Evolutionary conservation across 2,329 filamentous ascomycete genomes (phyloP).

Genomic region (Pseudogymnoascus destructans): DNA sequence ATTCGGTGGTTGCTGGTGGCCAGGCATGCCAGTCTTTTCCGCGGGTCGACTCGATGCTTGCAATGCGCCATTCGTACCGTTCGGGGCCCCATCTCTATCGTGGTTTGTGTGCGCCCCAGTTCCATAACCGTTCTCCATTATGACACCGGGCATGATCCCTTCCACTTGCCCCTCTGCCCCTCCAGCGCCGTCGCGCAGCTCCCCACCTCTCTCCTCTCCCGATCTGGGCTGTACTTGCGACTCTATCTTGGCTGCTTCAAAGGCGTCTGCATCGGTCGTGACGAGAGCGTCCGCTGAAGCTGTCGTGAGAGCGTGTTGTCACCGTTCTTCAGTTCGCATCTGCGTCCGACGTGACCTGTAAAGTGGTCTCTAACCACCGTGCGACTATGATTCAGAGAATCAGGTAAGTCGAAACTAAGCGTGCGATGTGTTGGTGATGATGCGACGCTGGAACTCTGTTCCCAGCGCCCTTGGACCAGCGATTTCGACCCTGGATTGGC

Average conservation of each 20-base stretch:
- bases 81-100: slow-evolving; percentile 35
- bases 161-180: slow-evolving; percentile 16
- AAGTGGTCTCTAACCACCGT: neutral
- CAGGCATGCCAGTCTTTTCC: slow-evolving; percentile 15
- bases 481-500: slow-evolving; percentile 4
- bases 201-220: slow-evolving; percentile 22
- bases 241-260: slow-evolving; percentile 26
- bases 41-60: slow-evolving; percentile 18
- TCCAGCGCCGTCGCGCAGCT: slow-evolving; percentile 19
- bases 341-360: neutral
- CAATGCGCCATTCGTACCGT: slow-evolving; percentile 32
- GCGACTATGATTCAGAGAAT: slow-evolving; percentile 1
- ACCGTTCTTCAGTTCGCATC: neutral
- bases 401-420: neutral
- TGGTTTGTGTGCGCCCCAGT: slow-evolving; percentile 43
- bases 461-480: neutral
- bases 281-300: slow-evolving; percentile 1
- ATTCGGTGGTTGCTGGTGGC: slow-evolving; percentile 19
- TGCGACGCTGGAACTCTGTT: slow-evolving; percentile 2
- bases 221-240: slow-evolving; percentile 20
- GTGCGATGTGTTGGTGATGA: slow-evolving; percentile 2
- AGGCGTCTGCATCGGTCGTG: slow-evolving; percentile 5
- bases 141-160: slow-evolving; percentile 39
- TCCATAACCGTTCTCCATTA: slow-evolving; percentile 42
- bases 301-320: slow-evolving; percentile 2